These are phyloP conservation scores for Galerina sulciceps DNA, from an alignment of 768 basidiomycete genomes.

Conservation along the genomic window DNA sequence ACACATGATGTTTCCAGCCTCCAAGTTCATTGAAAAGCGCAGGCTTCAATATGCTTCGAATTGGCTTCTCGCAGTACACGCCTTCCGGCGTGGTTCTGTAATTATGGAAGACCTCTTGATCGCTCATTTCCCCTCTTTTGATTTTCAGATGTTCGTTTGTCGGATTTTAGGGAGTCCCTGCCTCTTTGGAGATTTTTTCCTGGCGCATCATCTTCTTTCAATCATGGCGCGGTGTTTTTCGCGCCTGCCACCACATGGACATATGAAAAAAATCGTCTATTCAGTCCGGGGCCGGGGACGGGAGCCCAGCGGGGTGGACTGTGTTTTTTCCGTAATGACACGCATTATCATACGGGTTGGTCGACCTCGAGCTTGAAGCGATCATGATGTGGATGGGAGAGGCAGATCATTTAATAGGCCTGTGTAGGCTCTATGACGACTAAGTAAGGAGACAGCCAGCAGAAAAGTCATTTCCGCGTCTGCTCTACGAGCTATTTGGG, in stretches of 20 bases:
- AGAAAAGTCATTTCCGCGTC: background rate
- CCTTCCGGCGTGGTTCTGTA: background rate
- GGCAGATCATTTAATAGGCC: slow-evolving; percentile 1
- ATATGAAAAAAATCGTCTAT: background rate
- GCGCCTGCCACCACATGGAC: background rate
- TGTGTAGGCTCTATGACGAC: slow-evolving; percentile 9
- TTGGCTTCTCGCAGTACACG: background rate
- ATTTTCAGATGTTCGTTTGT: too few species aligned
- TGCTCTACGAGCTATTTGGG: slow-evolving; percentile 1
- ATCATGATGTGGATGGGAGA: background rate
- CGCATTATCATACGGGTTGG: background rate
- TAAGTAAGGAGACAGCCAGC: background rate
- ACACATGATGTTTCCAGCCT: too few species aligned
- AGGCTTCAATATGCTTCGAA: background rate
- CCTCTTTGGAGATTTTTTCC: too few species aligned
- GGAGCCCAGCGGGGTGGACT: background rate
- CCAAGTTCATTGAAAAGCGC: slow-evolving; percentile 12
- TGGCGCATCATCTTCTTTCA: too few species aligned
- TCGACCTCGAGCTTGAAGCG: too few species aligned
- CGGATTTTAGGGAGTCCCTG: too few species aligned
- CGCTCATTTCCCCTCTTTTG: too few species aligned
- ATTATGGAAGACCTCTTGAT: too few species aligned
- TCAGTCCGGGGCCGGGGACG: background rate
- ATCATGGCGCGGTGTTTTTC: background rate
- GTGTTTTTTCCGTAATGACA: background rate